phyloP scores from a whole-genome alignment of 176 grass and related monocot genomes.

The Phragmites australis region DNA sequence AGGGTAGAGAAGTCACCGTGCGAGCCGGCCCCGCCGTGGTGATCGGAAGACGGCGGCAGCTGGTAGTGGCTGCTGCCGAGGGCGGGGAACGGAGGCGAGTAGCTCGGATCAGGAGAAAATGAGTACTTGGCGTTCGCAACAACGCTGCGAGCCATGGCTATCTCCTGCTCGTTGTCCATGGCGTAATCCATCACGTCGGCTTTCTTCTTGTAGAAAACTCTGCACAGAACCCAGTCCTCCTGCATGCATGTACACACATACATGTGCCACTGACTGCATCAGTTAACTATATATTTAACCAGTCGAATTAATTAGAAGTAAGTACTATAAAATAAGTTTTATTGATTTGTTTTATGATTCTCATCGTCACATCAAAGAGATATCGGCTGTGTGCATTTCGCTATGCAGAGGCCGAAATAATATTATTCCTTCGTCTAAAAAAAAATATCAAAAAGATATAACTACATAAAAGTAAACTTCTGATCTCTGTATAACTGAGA shows the following conservation, averaged over 20 bases:
- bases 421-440: no score
- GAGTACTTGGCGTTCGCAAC: conserved; percentile 2
- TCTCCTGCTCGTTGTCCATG: conserved; percentile 39
- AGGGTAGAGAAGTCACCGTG: conserved; percentile 24
- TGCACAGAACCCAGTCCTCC: conserved; percentile 82
- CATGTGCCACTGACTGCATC: not conserved
- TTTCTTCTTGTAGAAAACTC: conserved; percentile 72
- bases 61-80: conserved; percentile 21
- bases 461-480: no score
- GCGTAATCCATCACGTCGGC: conserved; percentile 38
- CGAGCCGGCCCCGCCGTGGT: conserved; percentile 8
- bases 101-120: conserved; percentile 19
- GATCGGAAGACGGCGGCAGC: not conserved
- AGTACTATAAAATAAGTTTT: no score
- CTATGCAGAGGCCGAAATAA: no score
- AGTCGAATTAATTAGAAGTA: no score
- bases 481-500: no score
- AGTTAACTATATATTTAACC: not conserved
- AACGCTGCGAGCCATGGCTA: conserved; percentile 8
- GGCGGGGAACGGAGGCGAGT: conserved; percentile 43
- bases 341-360: no score
- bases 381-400: no score
- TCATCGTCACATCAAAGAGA: no score
- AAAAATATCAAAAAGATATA: no score
- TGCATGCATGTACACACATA: not conserved